phyloP scores from a whole-genome alignment of 257 asterid species.

The Fraxinus americana region DNA sequence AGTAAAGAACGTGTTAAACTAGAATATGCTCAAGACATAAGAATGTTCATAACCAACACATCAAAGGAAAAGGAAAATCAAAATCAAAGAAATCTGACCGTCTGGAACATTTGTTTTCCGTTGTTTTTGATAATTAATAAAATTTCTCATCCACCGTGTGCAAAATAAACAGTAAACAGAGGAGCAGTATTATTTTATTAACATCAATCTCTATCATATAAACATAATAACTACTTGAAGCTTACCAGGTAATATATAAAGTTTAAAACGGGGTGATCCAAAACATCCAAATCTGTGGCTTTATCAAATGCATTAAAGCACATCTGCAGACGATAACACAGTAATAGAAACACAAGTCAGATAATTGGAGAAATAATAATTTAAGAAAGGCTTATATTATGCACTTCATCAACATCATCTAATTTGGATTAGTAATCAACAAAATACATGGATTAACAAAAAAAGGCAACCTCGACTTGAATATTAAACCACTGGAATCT shows the following conservation, averaged over 20 bases:
- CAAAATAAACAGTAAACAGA: too few species aligned
- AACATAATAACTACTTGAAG: slow-evolving; percentile 9
- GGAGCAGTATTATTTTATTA: neutral
- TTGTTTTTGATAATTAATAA: too few species aligned
- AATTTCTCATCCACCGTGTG: too few species aligned
- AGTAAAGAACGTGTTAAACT: neutral
- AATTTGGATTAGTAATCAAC: neutral
- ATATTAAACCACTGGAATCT: neutral
- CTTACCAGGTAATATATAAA: slow-evolving; percentile 81
- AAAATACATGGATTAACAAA: neutral
- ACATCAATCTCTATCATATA: neutral
- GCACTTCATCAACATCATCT: neutral
- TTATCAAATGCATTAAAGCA: slow-evolving; percentile 86
- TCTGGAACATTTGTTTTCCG: neutral
- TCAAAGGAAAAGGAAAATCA: neutral
- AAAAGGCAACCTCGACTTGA: neutral
- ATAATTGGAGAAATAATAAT: neutral
- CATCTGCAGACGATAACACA: slow-evolving; percentile 45
- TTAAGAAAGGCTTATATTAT: neutral
- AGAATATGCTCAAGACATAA: neutral
- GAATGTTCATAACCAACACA: neutral
- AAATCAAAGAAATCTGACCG: neutral
- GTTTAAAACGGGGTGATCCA: slow-evolving; percentile 82
- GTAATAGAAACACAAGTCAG: slow-evolving; percentile 25
- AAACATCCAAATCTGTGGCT: slow-evolving; percentile 88